Percentiles rank a stretch among this genome's conserved stretches.
Conservation (phyloP, 2,329 filamentous ascomycete species). For the Epichloe gansuensis region DNA sequence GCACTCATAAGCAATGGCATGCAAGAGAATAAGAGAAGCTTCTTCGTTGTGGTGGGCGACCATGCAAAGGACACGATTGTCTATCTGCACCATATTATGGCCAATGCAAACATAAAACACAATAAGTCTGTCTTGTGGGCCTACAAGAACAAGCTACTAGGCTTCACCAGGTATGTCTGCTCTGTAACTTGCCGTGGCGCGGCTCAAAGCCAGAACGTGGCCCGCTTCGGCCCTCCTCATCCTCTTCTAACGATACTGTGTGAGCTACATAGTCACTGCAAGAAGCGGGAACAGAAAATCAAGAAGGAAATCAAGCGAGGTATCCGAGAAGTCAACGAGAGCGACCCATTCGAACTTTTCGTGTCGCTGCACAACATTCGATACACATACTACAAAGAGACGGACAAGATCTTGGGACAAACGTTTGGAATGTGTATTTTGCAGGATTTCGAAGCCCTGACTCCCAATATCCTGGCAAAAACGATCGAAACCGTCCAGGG, state of each 20-base stretch:
- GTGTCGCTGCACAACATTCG: slow-evolving; percentile 93
- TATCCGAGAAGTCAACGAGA: slow-evolving; percentile 78
- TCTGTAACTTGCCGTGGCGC: background rate
- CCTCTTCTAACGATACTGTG: background rate
- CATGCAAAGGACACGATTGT: slow-evolving; percentile 94
- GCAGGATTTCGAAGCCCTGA: slow-evolving; percentile 95
- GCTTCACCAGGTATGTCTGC: slow-evolving; percentile 57
- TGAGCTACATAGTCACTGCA: slow-evolving; percentile 54
- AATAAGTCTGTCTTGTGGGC: slow-evolving; percentile 92
- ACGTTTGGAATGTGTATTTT: slow-evolving; percentile 98
- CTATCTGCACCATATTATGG: slow-evolving; percentile 82
- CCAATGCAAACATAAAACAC: slow-evolving; percentile 77
- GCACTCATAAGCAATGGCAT: slow-evolving; percentile 84
- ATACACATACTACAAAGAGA: slow-evolving; percentile 99
- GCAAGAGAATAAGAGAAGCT: slow-evolving; percentile 93
- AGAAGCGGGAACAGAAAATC: slow-evolving; percentile 97
- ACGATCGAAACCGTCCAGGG: slow-evolving; percentile 97
- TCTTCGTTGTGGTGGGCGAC: slow-evolving; percentile 91
- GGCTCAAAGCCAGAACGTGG: background rate
- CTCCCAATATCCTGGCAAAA: slow-evolving; percentile 87
- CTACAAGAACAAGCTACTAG: slow-evolving; percentile 94
- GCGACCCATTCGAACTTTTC: slow-evolving; percentile 95
- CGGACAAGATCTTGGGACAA: slow-evolving; percentile 94
- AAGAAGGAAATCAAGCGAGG: slow-evolving; percentile 96
- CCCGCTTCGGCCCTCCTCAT: background rate